These are phyloP conservation scores for Ophiostoma piceae DNA, from an alignment of 2,329 filamentous ascomycete genomes.

Conservation along the genomic window DNA sequence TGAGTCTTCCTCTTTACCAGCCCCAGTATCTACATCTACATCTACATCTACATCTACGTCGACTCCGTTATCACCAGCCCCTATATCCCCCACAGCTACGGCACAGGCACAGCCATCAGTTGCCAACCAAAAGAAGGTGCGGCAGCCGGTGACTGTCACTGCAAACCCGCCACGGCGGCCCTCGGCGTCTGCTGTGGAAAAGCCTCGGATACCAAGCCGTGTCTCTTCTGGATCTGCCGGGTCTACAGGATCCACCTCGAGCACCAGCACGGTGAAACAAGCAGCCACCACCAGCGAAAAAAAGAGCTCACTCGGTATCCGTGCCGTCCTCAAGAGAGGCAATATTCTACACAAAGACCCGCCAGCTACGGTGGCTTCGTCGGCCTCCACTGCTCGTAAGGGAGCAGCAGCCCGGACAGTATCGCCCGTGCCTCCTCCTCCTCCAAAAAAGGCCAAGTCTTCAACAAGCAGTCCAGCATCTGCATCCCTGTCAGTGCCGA, in stretches of 20 bases:
- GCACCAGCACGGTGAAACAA: slow-evolving; percentile 16
- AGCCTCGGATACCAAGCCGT: slow-evolving; percentile 8
- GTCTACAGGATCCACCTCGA: not conserved
- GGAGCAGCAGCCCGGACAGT: not conserved
- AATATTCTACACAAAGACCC: slow-evolving; percentile 40
- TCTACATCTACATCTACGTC: not conserved
- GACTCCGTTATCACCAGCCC: not conserved
- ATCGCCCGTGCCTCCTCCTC: not conserved
- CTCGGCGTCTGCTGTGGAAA: not conserved
- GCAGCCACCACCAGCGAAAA: not conserved
- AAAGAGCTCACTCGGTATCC: slow-evolving; percentile 34
- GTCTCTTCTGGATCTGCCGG: not conserved
- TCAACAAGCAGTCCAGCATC: not conserved
- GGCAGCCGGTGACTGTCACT: slow-evolving; percentile 34
- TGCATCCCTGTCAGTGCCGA: not conserved
- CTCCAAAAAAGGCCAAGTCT: slow-evolving; percentile 21
- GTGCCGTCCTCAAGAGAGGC: slow-evolving; percentile 48
- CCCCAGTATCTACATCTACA: not conserved
- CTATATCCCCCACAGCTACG: not conserved
- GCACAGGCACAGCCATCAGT: not conserved
- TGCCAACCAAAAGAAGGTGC: slow-evolving; percentile 46
- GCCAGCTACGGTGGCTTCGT: not conserved
- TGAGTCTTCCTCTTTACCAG: not conserved
- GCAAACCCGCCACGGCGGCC: not conserved
- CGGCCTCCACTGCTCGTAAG: not conserved